These are phyloP conservation scores for Exserohilum rostratum DNA, from an alignment of 2,329 filamentous ascomycete genomes.

Conservation along the genomic window DNA sequence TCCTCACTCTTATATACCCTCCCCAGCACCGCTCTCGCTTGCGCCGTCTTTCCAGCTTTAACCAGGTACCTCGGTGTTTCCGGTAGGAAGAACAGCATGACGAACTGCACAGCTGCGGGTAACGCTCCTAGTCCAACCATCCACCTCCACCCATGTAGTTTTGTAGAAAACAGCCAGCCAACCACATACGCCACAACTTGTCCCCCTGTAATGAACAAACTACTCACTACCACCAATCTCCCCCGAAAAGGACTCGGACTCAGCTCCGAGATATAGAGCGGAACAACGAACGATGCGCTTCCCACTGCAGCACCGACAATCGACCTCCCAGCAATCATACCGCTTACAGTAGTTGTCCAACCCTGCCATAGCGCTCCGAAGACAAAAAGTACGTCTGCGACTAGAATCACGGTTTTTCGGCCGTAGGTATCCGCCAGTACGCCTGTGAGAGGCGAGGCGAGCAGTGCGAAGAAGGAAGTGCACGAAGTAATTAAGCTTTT, in stretches of 20 bases:
- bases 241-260: constrained; percentile 78
- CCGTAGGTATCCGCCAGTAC: constrained; percentile 74
- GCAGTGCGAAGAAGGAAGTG: constrained; percentile 63
- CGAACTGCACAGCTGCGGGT: constrained; percentile 74
- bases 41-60: constrained; percentile 63
- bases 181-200: constrained; percentile 88
- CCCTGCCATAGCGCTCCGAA: constrained; percentile 71
- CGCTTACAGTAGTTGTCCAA: constrained; percentile 60
- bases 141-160: constrained; percentile 76
- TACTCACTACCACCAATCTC: constrained; percentile 78
- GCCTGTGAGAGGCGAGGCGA: constrained; percentile 62
- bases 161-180: constrained; percentile 73
- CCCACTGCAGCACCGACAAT: constrained; percentile 77
- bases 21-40: constrained; percentile 68
- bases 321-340: constrained; percentile 71
- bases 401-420: constrained; percentile 79
- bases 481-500: constrained; percentile 65
- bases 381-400: constrained; percentile 68
- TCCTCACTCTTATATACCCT: constrained; percentile 63
- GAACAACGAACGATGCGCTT: constrained; percentile 79
- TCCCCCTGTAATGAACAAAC: constrained; percentile 83
- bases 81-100: constrained; percentile 74
- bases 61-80: constrained; percentile 91
- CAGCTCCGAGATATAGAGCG: constrained; percentile 79
- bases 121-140: constrained; percentile 86